Evolutionary conservation across 2,329 filamentous ascomycete genomes (phyloP).

Genomic region (Setomelanomma holmii): DNA sequence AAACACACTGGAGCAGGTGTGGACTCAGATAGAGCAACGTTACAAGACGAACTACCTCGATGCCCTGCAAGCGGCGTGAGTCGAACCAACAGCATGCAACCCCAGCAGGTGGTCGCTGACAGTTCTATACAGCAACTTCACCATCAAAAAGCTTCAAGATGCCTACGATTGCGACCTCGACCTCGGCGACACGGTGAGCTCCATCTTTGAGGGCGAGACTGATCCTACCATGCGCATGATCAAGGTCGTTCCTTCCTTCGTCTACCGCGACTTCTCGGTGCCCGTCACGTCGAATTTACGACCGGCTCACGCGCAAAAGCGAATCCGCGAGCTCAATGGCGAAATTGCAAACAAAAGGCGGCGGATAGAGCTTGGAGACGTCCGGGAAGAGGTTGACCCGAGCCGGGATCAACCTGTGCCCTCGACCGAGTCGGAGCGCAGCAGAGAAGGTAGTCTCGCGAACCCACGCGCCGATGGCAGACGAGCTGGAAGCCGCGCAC

Average conservation of each 20-base stretch:
- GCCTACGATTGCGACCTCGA: conserved; percentile 47
- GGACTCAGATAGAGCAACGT: conserved; percentile 38
- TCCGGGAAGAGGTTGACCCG: conserved; percentile 18
- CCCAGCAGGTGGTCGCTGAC: too few relatives aligned
- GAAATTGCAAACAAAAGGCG: conserved; percentile 30
- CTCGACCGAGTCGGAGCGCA: conserved; percentile 31
- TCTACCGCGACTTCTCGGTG: conserved; percentile 42
- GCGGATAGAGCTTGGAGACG: conserved; percentile 22
- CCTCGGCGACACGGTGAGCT: conserved; percentile 42
- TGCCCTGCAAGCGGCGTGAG: conserved; percentile 24
- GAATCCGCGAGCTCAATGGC: conserved; percentile 16
- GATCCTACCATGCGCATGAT: conserved; percentile 36
- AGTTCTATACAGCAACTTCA: too few relatives aligned
- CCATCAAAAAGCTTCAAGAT: conserved; percentile 47
- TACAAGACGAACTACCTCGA: conserved; percentile 45
- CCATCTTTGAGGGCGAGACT: conserved; percentile 41
- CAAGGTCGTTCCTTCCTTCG: conserved; percentile 37
- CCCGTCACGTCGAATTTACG: conserved; percentile 40
- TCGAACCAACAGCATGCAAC: too few relatives aligned
- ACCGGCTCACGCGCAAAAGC: conserved; percentile 35
- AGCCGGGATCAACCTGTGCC: conserved; percentile 36
- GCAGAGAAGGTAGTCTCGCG: conserved; percentile 16
- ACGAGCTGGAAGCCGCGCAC: not conserved
- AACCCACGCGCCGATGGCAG: not conserved
- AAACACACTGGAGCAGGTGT: conserved; percentile 40